Conservation (phyloP, 805 yeast species). For the Peterozyma xylosa region DNA sequence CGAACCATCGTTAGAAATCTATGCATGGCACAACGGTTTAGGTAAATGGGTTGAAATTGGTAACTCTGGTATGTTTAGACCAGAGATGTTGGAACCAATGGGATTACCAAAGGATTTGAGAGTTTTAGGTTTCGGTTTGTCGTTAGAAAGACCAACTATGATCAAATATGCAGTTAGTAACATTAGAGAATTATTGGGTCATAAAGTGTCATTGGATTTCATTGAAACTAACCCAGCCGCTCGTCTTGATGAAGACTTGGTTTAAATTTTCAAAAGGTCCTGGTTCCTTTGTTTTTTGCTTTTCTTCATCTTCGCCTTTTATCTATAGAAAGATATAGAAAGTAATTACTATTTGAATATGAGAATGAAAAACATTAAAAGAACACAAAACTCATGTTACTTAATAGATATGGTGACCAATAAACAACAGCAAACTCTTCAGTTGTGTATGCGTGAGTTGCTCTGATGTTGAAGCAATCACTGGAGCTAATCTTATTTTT, state of each 20-base stretch:
- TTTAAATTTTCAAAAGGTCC: conserved; percentile 12
- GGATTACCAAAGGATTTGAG: conserved; percentile 92
- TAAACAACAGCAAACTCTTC: no score
- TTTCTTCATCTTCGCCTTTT: conserved; percentile 41
- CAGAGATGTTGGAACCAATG: conserved; percentile 98
- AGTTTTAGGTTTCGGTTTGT: conserved; percentile 95
- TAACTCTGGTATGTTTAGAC: conserved; percentile 99
- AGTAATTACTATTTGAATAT: not conserved
- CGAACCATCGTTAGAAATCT: conserved; percentile 97
- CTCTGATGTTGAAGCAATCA: no score
- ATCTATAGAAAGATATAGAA: conserved; percentile 27
- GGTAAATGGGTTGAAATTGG: conserved; percentile 99
- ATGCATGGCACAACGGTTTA: conserved; percentile 92
- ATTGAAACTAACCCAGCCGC: conserved; percentile 97
- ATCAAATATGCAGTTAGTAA: conserved; percentile 93
- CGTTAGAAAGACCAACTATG: conserved; percentile 98
- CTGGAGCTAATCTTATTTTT: no score
- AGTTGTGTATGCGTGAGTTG: no score
- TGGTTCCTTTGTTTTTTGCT: conserved; percentile 31
- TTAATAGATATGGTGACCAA: no score
- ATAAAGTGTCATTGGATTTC: conserved; percentile 90
- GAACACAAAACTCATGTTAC: no score
- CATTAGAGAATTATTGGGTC: conserved; percentile 95
- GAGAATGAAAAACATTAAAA: not conserved
- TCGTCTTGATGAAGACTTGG: conserved; percentile 76